phyloP scores from a whole-genome alignment of 805 yeast species.

The Kazachstania africana region DNA sequence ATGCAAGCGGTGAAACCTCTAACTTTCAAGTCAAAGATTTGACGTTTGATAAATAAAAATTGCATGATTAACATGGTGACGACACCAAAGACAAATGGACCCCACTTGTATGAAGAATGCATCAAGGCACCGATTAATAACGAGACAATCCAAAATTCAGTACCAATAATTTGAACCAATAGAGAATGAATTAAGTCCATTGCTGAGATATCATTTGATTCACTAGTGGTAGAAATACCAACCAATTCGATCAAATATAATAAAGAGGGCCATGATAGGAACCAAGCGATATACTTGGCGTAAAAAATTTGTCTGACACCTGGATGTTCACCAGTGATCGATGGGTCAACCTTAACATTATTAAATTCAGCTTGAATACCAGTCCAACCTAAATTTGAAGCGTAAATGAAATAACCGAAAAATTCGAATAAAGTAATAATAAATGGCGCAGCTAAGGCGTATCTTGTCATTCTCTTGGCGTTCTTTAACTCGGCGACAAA shows the following conservation, averaged over 20 bases:
- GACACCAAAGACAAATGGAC: constrained; percentile 34
- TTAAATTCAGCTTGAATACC: constrained; percentile 37
- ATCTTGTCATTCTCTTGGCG: too few relatives aligned
- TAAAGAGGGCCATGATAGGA: constrained; percentile 39
- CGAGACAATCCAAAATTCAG: constrained; percentile 33
- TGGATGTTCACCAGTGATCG: constrained; percentile 15
- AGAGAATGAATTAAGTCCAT: constrained; percentile 10
- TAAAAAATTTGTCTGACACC: constrained; percentile 46
- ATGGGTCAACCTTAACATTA: constrained; percentile 30
- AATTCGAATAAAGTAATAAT: constrained; percentile 35
- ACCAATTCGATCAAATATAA: constrained; percentile 22
- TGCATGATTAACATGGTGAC: constrained; percentile 19
- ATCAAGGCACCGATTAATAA: constrained; percentile 35
- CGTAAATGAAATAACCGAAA: constrained; percentile 43
- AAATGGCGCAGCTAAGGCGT: constrained; percentile 31
- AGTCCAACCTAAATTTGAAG: constrained; percentile 50
- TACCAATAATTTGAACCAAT: constrained; percentile 21
- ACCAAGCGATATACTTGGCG: constrained; percentile 47
- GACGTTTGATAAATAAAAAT: constrained; percentile 11
- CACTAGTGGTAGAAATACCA: constrained; percentile 7
- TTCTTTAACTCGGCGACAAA: constrained; percentile 22
- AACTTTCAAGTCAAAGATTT: constrained; percentile 12
- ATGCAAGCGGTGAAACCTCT: constrained; percentile 15
- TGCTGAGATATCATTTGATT: background rate
- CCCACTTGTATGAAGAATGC: constrained; percentile 38